Base-by-base conservation (phyloP, 2,329 filamentous ascomycete genomes). In the Pestalotiopsis sp. region DNA sequence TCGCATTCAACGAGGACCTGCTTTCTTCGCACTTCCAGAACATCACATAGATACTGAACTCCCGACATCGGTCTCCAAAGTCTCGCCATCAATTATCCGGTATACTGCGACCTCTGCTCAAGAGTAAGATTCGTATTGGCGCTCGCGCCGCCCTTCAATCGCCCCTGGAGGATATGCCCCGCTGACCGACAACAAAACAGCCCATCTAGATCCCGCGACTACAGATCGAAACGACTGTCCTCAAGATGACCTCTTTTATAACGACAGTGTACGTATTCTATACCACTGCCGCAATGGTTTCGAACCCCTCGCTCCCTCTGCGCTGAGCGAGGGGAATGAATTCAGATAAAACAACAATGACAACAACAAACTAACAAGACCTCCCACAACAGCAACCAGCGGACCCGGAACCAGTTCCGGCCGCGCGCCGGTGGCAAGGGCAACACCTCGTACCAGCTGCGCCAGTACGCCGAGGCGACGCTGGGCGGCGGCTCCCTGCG, bases 401-500 rank as follows among this genome's bases (percentile, higher is more conserved):
- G 94, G 76, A 94, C 93, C 73, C 90, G 93, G 80, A 94, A 93
- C 76, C 93, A 96, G 73, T 98, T 98, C 85, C 94, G 94, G 78
- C 93, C 95, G 48, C 92, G 94, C 76, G 91, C 91, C 70, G 84
- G 91, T 57, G 92, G 91, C 76, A 97, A 96, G 80, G 97, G 94
- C 66, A 93, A 89, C 74, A 97, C 86, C 30, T 88, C 85, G 79
- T 97, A 97, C 84, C 96, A 98, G 82, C 86, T 99, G 73, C 92
- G 96, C 80, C 96, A 99, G 80, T 99, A 98, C 86, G 96, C 96
- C 65, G 97, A 99, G 81, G 96, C 97, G 59, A 99, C 96, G 11
- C 86, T 99, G 48, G 96, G 96, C 44, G 97, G 94, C 74, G 96
- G 96, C 62, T 98, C 94, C 81, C 83, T 99, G 81, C 89, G 94